Evolutionary conservation across 1,284 basidiomycete species (phyloP), one percentile per base, ranked within the genome.

Genomic region (Sporisorium iseilematis-ciliati): DNA sequence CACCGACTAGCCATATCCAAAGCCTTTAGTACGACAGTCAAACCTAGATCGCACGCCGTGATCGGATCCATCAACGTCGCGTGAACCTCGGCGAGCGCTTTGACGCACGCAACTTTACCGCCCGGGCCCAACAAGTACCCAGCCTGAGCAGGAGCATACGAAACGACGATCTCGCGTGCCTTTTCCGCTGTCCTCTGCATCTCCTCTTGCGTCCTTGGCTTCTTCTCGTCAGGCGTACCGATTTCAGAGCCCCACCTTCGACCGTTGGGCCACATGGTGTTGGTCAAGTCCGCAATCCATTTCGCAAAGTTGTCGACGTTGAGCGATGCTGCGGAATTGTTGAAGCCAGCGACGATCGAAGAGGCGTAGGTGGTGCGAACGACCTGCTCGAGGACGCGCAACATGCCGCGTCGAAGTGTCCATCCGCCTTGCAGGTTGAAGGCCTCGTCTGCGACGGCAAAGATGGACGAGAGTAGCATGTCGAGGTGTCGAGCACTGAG

Each of bases 371-470:
- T 80, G 31, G 84, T 82, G 7, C 84, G 74, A 4, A 85, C 72
- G 10, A 85, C 72, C 42, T 84, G 82, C 62, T 86, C 83, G 10
- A 86, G 68, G 16, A 86, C 77, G 16, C 82, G 79, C 59, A 86
- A 66, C 70, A 86, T 81, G 26, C 85, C 85, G 14, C 83, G 73
- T 11, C 82, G 79, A 42, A 86, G 43, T 20, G 82, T 84, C 85
- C 85, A 86, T 1, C 75, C 78, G 40, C 81, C 83, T 45, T 83
- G 78, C 49, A 86, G 73, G 54, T 83, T 80, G 57, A 85, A 84
- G 2, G 85, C 85, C 56, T 85, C 84, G 54, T 85, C 80, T 2
- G 82, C 79, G 11, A 85, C 83, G 11, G 80, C 80, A 72, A 86
- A 84, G n/a, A 84, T 68, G 23, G 82, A 81, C 7, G 82, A 78